Base-by-base conservation (phyloP, 352 stramenopile species). In the Pythium vanterpoolii region DNA sequence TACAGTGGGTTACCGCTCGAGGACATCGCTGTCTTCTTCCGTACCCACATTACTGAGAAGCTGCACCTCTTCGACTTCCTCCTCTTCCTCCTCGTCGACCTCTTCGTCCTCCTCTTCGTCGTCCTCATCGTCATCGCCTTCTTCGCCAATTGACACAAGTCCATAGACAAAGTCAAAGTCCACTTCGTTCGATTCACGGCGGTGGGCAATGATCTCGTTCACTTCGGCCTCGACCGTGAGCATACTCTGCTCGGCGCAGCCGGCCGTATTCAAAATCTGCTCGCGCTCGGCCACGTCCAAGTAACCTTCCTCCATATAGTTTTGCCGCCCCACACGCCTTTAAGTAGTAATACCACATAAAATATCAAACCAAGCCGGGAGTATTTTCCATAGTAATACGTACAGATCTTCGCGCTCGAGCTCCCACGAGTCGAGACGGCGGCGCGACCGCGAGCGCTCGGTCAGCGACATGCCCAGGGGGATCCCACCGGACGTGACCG, bases 281-380 rank as follows among this genome's bases (percentile, higher is more conserved):
- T 87, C 84, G 44, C 84, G 73, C 68, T 93, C 84, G 42, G 84
- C 64, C 2, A 81, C 81, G 61, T 93, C 80, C 55, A 93, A 56
- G 68, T 91, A 93, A 0, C 84, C 84, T 69, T 93, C 78, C 59
- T 93, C 84, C 84, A 93, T 93, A 64, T 93, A 93, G 60, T 72
- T 91, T 53, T 93, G 76, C 10, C 84, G 78, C 2, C 73, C 83
- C 43, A 93, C 80, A 13, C 84, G 84, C 5, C 77, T 85, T 31
- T 44, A 66, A 11, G n/a, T n/a, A n/a, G n/a, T n/a, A 23, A 46
- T 48, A 42, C 42, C 53, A 31, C 21, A 23, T 16, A 18, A 45
- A 42, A 1, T 26, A 21, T 44, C 23, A 26, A 4, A 8, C 28
- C 39, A 24, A 46, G 42, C 24, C 9, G 39, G 14, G 23, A 14